These are phyloP conservation scores for Cryptococcus wingfieldii DNA, from an alignment of 1,284 basidiomycete species.

Conservation along the genomic window DNA sequence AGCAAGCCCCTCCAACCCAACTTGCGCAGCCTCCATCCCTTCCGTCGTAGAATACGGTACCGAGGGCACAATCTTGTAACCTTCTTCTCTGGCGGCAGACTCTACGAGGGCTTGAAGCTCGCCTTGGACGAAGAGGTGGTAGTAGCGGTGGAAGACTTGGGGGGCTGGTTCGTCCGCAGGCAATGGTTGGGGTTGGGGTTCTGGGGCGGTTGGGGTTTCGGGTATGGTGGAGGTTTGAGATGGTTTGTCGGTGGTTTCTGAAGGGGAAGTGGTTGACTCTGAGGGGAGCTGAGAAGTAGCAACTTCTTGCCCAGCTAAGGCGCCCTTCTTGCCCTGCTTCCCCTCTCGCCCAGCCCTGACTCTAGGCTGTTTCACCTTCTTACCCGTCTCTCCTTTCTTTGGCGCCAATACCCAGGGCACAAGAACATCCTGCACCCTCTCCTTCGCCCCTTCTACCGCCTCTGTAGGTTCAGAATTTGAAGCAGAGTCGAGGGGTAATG, in stretches of 20 bases:
- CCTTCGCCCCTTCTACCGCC: background rate
- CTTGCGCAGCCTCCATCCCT: background rate
- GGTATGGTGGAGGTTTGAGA: too few relatives aligned
- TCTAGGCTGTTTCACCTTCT: background rate
- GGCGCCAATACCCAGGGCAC: constrained; percentile 61
- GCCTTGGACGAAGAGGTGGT: constrained; percentile 82
- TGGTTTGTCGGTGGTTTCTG: too few relatives aligned
- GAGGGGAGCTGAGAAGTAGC: too few relatives aligned
- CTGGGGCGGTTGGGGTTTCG: too few relatives aligned
- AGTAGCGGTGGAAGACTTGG: constrained; percentile 73
- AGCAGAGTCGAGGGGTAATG: background rate
- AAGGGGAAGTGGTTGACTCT: too few relatives aligned
- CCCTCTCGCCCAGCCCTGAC: too few relatives aligned
- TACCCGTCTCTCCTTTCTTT: constrained; percentile 9
- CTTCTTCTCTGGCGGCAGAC: constrained; percentile 61
- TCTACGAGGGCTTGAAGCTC: constrained; percentile 64
- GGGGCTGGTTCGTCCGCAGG: too few relatives aligned
- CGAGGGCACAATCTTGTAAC: constrained; percentile 43
- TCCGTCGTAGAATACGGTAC: background rate
- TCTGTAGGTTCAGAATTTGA: background rate
- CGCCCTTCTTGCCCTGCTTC: too few relatives aligned
- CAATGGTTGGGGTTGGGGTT: too few relatives aligned
- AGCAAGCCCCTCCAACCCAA: background rate
- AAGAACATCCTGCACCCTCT: constrained; percentile 59
- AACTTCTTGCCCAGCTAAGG: too few relatives aligned